A percentile compares a stretch with the other conserved stretches of the same genome.
phyloP scores from a whole-genome alignment of 257 asterid genomes.

The Eucommia ulmoides region DNA sequence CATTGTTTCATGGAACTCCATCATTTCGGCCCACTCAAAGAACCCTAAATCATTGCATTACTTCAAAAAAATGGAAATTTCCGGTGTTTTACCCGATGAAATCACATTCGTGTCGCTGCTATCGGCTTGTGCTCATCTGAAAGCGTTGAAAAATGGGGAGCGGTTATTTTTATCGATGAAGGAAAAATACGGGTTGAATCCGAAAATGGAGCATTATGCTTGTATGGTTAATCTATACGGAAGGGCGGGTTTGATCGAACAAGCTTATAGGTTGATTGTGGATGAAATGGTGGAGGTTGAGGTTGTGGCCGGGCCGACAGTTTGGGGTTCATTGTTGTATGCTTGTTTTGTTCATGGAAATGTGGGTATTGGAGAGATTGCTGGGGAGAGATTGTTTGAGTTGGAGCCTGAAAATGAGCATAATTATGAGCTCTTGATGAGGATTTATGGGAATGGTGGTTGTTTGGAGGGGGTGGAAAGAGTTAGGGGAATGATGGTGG shows the following conservation, averaged over 20 bases:
- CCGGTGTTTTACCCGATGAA: constrained; percentile 33
- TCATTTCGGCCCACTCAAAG: constrained; percentile 61
- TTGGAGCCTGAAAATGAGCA: constrained; percentile 63
- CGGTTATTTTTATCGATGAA: constrained; percentile 38
- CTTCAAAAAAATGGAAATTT: constrained; percentile 35
- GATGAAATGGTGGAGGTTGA: constrained; percentile 39
- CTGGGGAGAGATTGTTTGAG: constrained; percentile 50
- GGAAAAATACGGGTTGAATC: constrained; percentile 30
- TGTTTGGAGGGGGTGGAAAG: constrained; percentile 54
- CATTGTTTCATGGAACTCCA: constrained; percentile 72
- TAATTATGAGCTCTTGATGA: constrained; percentile 58
- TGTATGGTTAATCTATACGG: constrained; percentile 85
- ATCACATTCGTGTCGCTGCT: constrained; percentile 60
- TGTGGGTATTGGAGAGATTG: constrained; percentile 44
- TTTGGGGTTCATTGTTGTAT: constrained; percentile 67
- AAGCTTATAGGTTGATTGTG: constrained; percentile 41
- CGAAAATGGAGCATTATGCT: constrained; percentile 62
- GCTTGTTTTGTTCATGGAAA: constrained; percentile 57
- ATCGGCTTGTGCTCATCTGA: constrained; percentile 56
- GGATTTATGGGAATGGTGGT: constrained; percentile 39
- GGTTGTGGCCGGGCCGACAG: constrained; percentile 64
- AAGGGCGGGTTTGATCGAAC: constrained; percentile 39
- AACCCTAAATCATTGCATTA: constrained; percentile 37
- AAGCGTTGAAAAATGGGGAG: constrained; percentile 54
- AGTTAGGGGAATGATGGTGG: constrained; percentile 53